These are phyloP conservation scores for Plectosphaerella sp. DNA, from an alignment of 2,329 filamentous ascomycete genomes.

Conservation along the genomic window DNA sequence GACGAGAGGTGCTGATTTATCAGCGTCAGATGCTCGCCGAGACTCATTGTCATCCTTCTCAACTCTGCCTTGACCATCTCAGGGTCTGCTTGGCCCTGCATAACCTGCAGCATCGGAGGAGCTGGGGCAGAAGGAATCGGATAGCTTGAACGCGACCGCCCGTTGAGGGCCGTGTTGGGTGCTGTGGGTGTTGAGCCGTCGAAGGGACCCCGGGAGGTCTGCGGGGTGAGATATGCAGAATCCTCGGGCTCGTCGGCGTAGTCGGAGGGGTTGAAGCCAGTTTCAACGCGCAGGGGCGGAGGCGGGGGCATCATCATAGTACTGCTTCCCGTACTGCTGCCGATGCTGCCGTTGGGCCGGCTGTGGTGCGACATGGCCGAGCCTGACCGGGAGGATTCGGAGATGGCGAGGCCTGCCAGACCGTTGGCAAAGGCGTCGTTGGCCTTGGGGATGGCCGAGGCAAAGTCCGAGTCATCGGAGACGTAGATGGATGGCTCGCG, in stretches of 20 bases:
- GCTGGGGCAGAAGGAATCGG: slow-evolving; percentile 32
- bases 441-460: slow-evolving; percentile 23
- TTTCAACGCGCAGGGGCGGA: slow-evolving; percentile 7
- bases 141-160: neutral
- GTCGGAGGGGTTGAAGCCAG: slow-evolving; percentile 10
- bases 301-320: slow-evolving; percentile 6
- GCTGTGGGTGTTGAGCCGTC: slow-evolving; percentile 6
- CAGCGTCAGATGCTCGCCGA: slow-evolving; percentile 42
- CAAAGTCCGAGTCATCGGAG: slow-evolving; percentile 52
- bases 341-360: slow-evolving; percentile 7
- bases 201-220: neutral
- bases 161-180: slow-evolving; percentile 7
- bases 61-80: slow-evolving; percentile 49
- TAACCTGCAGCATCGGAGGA: slow-evolving; percentile 44
- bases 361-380: slow-evolving; percentile 6
- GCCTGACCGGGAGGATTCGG: slow-evolving; percentile 5
- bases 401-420: slow-evolving; percentile 24
- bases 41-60: slow-evolving; percentile 43
- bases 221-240: slow-evolving; percentile 8
- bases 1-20: slow-evolving; percentile 39
- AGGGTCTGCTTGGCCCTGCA: slow-evolving; percentile 48
- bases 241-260: slow-evolving; percentile 12
- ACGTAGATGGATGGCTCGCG: slow-evolving; percentile 58
- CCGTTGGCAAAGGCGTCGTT: slow-evolving; percentile 19
- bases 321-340: slow-evolving; percentile 8